phyloP scores from a whole-genome alignment of 1,139 yeast genomes.

The Pichia sp. region DNA sequence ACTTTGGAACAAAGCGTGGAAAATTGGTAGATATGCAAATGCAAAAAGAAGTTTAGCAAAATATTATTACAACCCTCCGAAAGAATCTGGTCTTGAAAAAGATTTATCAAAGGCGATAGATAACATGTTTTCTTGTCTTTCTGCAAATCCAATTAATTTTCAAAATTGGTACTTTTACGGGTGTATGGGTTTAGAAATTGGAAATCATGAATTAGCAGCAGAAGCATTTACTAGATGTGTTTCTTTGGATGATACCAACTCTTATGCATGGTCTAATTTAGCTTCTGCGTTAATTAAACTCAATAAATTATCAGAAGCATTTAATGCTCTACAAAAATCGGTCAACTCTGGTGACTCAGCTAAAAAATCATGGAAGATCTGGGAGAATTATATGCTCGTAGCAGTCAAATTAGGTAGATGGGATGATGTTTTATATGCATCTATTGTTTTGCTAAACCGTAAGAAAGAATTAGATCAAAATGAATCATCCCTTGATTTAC shows the following conservation, averaged over 20 bases:
- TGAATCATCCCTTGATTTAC: conserved; percentile 67
- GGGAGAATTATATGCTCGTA: conserved; percentile 80
- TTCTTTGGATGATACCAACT: conserved; percentile 72
- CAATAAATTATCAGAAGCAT: conserved; percentile 69
- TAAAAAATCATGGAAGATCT: conserved; percentile 78
- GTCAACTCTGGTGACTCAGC: conserved; percentile 59
- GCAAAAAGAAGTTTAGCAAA: conserved; percentile 82
- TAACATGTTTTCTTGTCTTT: conserved; percentile 70
- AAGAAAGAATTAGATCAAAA: conserved; percentile 44
- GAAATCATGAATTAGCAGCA: conserved; percentile 71
- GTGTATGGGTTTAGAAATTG: conserved; percentile 75
- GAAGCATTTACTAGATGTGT: conserved; percentile 94
- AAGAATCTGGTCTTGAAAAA: conserved; percentile 43
- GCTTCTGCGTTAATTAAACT: conserved; percentile 70
- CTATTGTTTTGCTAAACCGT: conserved; percentile 53
- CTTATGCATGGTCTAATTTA: conserved; percentile 91
- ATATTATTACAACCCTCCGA: conserved; percentile 65
- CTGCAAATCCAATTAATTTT: conserved; percentile 67
- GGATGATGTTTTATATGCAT: conserved; percentile 79
- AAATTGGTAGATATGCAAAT: conserved; percentile 68
- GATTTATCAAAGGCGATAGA: conserved; percentile 52
- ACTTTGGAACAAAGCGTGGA: conserved; percentile 86
- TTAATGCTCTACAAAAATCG: conserved; percentile 76
- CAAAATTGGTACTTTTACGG: conserved; percentile 94
- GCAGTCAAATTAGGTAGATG: conserved; percentile 79